Evolutionary conservation across 208 protist genomes (phyloP).

Genomic region (Phytomonas sp.): DNA sequence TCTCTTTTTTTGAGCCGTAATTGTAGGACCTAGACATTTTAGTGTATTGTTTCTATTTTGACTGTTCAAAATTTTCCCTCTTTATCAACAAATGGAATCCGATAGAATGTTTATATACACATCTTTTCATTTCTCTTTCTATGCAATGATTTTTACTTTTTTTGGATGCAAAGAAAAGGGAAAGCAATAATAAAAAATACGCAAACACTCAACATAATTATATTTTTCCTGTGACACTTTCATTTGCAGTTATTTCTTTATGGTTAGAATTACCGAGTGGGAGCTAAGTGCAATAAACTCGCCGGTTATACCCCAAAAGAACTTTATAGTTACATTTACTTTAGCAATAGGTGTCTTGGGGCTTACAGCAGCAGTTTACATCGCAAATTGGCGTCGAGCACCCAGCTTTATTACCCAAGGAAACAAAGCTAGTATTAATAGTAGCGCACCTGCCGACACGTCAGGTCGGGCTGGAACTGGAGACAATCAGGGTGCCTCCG

Average conservation of each 20-base stretch:
- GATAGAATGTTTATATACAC: neutral
- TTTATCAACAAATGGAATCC: neutral
- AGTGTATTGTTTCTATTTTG: neutral
- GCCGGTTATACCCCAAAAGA: neutral
- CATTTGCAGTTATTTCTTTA: neutral
- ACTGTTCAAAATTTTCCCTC: neutral
- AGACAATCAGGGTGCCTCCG: constrained; percentile 1
- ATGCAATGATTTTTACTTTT: constrained; percentile 4
- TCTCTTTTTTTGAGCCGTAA: neutral
- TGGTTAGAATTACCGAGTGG: neutral
- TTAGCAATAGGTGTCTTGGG: neutral
- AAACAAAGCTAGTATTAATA: neutral
- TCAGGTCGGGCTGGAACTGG: neutral
- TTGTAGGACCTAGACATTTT: neutral
- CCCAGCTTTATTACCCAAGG: neutral
- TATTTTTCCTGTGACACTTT: constrained; percentile 2
- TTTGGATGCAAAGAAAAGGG: neutral
- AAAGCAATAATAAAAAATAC: neutral
- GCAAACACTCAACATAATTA: constrained; percentile 3
- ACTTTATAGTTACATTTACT: neutral
- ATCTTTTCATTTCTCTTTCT: neutral
- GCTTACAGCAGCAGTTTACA: constrained; percentile 7
- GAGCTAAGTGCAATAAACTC: neutral
- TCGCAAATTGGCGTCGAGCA: neutral
- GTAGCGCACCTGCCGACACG: neutral